A percentile compares a stretch with the other conserved stretches of the same genome.
Evolutionary conservation across 257 asterid genomes (phyloP).

Genomic region (Leptodermis oblonga): DNA sequence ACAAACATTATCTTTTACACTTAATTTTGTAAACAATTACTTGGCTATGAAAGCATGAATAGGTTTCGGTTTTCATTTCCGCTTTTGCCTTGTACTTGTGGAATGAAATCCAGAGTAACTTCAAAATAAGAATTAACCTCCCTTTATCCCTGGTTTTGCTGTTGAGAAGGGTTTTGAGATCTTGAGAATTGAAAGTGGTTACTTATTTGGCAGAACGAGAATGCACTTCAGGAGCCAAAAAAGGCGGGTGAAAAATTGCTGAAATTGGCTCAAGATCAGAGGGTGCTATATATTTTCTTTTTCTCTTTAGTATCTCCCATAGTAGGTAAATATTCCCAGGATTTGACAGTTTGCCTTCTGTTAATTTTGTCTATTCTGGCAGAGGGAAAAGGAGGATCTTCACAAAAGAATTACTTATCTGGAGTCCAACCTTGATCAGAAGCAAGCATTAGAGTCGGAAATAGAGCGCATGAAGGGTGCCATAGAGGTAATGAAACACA

Average conservation of each 20-base stretch:
- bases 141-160: background rate
- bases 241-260: constrained; percentile 54
- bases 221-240: constrained; percentile 55
- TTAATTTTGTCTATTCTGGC: constrained; percentile 1
- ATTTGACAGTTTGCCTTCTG: too few relatives aligned
- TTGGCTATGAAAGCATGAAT: background rate
- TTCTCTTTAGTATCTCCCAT: too few relatives aligned
- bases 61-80: background rate
- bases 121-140: background rate
- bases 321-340: too few relatives aligned
- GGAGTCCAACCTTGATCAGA: constrained; percentile 61
- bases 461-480: constrained; percentile 75
- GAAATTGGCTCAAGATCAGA: constrained; percentile 81
- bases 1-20: too few relatives aligned
- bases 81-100: background rate
- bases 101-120: background rate
- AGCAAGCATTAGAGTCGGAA: constrained; percentile 72
- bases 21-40: too few relatives aligned
- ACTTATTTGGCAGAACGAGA: constrained; percentile 53
- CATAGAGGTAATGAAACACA: constrained; percentile 54
- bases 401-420: constrained; percentile 47
- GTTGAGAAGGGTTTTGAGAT: too few relatives aligned
- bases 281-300: too few relatives aligned
- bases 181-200: background rate
- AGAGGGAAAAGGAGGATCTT: constrained; percentile 51